phyloP scores from a whole-genome alignment of 2,329 filamentous ascomycete species.

The Clonostachys byssicola region DNA sequence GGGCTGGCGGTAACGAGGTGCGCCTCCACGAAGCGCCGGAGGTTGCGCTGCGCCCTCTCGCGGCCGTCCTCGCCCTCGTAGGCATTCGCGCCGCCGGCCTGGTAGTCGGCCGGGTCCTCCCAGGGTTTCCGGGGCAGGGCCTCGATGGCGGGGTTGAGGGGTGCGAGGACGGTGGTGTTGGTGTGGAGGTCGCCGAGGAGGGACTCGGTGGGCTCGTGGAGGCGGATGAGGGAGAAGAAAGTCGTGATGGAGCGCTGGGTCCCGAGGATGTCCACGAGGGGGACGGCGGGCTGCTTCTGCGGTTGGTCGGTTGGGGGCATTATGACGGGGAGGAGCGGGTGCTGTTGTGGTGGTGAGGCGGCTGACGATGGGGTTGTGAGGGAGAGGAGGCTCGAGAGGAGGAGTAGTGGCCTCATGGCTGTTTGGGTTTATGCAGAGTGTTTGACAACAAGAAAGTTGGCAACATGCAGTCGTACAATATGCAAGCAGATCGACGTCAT shows the following conservation, averaged over 20 bases:
- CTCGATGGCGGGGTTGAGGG: constrained; percentile 78
- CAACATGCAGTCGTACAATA: no score
- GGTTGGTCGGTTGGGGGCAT: constrained; percentile 7
- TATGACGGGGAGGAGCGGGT: constrained; percentile 17
- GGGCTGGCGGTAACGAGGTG: constrained; percentile 75
- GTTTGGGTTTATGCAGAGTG: no score
- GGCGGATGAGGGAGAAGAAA: constrained; percentile 77
- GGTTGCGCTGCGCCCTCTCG: constrained; percentile 71
- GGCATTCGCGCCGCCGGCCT: constrained; percentile 58
- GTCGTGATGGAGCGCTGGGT: constrained; percentile 75
- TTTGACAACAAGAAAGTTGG: no score
- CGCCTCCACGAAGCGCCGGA: constrained; percentile 77
- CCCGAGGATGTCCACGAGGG: constrained; percentile 81
- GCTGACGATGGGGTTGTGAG: constrained; percentile 1
- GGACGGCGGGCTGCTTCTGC: constrained; percentile 41
- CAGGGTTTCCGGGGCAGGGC: constrained; percentile 79
- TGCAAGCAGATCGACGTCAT: no score
- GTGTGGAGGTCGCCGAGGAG: constrained; percentile 62
- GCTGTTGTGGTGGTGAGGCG: background rate
- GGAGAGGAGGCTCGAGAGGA: constrained; percentile 7
- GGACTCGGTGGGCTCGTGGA: constrained; percentile 63
- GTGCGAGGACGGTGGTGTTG: constrained; percentile 84
- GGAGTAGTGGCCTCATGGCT: background rate
- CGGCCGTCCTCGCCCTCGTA: constrained; percentile 75
- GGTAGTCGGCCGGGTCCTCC: constrained; percentile 74